phyloP scores from a whole-genome alignment of 192 early-diverging fungal species.

The Hyaloraphidium curvatum region DNA sequence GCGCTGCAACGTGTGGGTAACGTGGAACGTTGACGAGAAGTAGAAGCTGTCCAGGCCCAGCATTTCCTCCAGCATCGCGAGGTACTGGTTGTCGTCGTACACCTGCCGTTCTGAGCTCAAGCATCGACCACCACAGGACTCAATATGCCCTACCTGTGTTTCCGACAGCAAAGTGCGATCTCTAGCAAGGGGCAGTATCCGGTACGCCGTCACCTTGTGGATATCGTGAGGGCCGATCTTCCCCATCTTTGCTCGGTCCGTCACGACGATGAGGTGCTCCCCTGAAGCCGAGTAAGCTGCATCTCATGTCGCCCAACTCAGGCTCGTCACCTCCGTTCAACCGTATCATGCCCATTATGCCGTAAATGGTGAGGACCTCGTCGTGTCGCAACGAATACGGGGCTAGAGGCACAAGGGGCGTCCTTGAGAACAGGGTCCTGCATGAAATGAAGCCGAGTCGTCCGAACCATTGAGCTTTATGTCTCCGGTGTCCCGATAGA shows the following conservation, averaged over 20 bases:
- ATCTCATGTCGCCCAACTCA: not conserved
- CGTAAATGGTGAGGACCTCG: constrained; percentile 33
- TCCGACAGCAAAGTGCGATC: constrained; percentile 15
- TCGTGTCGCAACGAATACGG: constrained; percentile 23
- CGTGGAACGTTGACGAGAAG: constrained; percentile 71
- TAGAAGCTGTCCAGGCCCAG: constrained; percentile 38
- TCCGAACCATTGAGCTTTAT: constrained; percentile 30
- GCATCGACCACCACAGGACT: not conserved
- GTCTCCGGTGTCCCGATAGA: constrained; percentile 26
- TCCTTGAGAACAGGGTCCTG: no score
- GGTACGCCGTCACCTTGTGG: constrained; percentile 37
- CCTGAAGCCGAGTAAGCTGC: constrained; percentile 21
- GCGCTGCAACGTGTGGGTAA: constrained; percentile 70
- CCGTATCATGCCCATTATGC: constrained; percentile 49
- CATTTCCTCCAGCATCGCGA: constrained; percentile 32
- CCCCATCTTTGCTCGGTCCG: constrained; percentile 38
- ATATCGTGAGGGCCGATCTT: constrained; percentile 35
- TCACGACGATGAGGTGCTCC: constrained; percentile 56
- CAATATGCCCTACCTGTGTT: constrained; percentile 16
- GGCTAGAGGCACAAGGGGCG: no score
- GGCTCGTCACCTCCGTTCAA: constrained; percentile 38
- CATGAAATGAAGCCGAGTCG: no score
- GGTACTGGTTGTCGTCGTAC: constrained; percentile 42
- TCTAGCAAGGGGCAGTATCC: constrained; percentile 27
- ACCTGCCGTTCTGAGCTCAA: constrained; percentile 15